Evolutionary conservation across 73 alveolate species (phyloP), one percentile per base, ranked within the genome.

Genomic region (Paraurostyla sp.): DNA sequence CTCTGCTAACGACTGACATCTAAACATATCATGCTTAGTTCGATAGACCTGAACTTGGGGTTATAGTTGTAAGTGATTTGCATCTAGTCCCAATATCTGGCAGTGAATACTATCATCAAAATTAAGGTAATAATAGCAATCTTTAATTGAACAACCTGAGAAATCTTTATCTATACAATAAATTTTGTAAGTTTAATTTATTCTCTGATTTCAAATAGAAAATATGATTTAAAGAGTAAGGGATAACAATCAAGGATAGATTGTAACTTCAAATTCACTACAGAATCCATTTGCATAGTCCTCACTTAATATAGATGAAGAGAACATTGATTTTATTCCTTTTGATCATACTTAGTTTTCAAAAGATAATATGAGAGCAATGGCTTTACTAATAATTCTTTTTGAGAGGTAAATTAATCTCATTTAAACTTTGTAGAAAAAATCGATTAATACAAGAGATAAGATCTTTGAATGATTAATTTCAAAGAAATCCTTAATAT

Each of bases 11-110:
- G 0, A 49, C 94, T 27, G 94, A 93, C 45, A 54, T 57, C 0
- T 11, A 58, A 33, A 33, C 84, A 11, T 92, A 71, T 48, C 93
- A 82, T 57, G 85, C 88, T 1, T 91, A 93, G 82, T 93, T 93
- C 69, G 97, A 93, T 58, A 68, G 89, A 48, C 85, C 92, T 29
- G 97, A 93, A 42, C 85, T 93, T 1, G 95, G 94, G 0, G 95
- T 89, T 1, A 32, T 45, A 9, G 41, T 80, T 6, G 80, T 92
- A 0, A 46, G 50, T 13, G 97, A 93, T 48, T 33, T 20, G 9
- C 52, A 65, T 20, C 62, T 93, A 41, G 43, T 93, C 42, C 93
- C 97, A 15, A 69, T 83, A 3, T 71, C 96, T n/a, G 91, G 83
- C 4, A 58, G 33, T 23, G 80, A 52, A 52, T 49, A 89, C 68